Evolutionary conservation across 108 stramenopile genomes (phyloP), one percentile per base, ranked within the genome.

Genomic region (Nannochloropsis granulata): DNA sequence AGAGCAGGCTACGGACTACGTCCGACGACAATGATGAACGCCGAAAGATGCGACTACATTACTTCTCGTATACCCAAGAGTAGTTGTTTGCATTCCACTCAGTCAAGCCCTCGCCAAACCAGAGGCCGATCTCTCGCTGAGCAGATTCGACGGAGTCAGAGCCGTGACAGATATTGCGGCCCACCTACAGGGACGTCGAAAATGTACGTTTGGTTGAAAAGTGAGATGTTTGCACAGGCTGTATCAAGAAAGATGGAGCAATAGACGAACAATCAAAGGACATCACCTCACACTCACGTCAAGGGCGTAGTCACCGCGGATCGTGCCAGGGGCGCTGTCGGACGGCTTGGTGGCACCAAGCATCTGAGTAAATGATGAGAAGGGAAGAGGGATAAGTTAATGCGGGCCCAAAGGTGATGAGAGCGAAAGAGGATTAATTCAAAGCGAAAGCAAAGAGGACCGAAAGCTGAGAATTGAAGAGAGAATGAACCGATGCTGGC

Each of bases 241-340:
- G 25, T n/a, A n/a, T 23, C 23, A 23, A 78, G 34, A 34, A 23
- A 78, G 34, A 34, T 34, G 34, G 34, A 5, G 5, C 34, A 5
- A 34, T 34, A 34, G 2, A 34, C 34, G 5, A 5, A 34, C 34
- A 34, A 34, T 34, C 34, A 5, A 34, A 34, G 24, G 24, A 23
- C 5, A 78, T 23, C 2, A 83, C 0, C 5, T 8, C 82, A 16
- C 13, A 24, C 43, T 34, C 78, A 43, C 43, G 46, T 97, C 94
- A 83, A 99, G 92, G 93, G 94, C 95, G 90, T 92, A 97, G 89
- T 99, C 98, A 19, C 97, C 98, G 82, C 98, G 96, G 89, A 99
- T 98, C 84, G 97, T 97, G 82, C 98, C 98, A 86, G 94, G 93
- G 24, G 95, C 94, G 83, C 93, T 93, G 82, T 98, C 97, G 14